Conservation (phyloP, 257 asterid genomes). For the Gentiana macrophylla region DNA sequence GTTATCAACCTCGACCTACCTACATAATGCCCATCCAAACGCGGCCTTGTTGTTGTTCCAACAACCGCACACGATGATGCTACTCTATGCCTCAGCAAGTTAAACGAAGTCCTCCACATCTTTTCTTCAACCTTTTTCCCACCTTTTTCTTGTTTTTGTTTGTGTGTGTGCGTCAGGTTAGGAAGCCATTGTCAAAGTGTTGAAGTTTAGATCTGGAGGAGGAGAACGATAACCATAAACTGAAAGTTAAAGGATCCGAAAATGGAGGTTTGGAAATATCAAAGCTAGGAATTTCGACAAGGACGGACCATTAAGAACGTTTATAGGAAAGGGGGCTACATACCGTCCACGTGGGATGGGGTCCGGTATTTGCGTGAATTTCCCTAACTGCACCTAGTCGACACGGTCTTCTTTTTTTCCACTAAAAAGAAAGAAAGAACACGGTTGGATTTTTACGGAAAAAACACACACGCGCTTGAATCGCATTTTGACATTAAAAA, state of each 20-base stretch:
- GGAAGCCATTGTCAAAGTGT: not conserved
- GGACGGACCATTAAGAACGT: slow-evolving; percentile 3
- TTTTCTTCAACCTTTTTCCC: no score
- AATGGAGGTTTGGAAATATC: not conserved
- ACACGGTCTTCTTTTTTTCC: no score
- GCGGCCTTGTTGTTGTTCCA: not conserved
- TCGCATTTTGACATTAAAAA: no score
- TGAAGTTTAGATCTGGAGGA: slow-evolving; percentile 2
- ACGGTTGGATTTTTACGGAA: no score
- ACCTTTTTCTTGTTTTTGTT: not conserved
- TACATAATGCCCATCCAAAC: slow-evolving; percentile 5
- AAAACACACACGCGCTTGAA: no score
- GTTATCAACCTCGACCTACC: slow-evolving; percentile 14
- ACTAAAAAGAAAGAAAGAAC: no score
- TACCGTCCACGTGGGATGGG: no score
- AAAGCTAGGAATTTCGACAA: slow-evolving; percentile 1
- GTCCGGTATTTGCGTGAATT: no score
- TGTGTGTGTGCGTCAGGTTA: not conserved
- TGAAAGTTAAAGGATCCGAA: not conserved
- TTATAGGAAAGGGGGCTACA: no score
- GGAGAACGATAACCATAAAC: not conserved
- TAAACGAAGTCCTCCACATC: slow-evolving; percentile 47
- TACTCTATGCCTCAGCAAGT: slow-evolving; percentile 28
- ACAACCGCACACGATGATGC: slow-evolving; percentile 4
- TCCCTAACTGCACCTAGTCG: no score